phyloP scores from a whole-genome alignment of 2,329 filamentous ascomycete genomes.

The Cordyceps fumosorosea region DNA sequence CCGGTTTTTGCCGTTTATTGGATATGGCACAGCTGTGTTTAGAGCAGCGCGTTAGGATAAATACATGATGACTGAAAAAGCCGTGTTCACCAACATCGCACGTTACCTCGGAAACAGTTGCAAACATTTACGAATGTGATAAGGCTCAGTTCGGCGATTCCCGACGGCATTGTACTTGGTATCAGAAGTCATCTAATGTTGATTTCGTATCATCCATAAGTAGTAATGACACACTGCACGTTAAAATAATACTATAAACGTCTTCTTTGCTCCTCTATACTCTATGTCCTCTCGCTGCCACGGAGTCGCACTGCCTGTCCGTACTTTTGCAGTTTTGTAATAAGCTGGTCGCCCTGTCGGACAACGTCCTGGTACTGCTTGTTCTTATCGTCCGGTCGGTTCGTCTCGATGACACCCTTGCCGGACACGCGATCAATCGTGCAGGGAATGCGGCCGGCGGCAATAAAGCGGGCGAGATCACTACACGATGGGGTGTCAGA shows the following conservation, averaged over 20 bases:
- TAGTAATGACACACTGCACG: conserved; percentile 10
- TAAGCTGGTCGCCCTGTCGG: conserved; percentile 93
- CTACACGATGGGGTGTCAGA: conserved; percentile 35
- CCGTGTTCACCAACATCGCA: background rate
- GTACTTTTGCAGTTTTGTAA: conserved; percentile 99
- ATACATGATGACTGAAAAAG: background rate
- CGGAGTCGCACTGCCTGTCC: conserved; percentile 90
- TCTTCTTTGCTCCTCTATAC: background rate
- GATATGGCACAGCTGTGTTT: background rate
- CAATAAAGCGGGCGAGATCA: conserved; percentile 95
- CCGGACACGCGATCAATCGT: conserved; percentile 96
- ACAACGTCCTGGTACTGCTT: conserved; percentile 99
- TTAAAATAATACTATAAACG: background rate
- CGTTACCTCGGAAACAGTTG: background rate
- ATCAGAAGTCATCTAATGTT: conserved; percentile 11
- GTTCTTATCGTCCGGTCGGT: conserved; percentile 97
- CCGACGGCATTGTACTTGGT: background rate
- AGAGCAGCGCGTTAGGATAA: background rate
- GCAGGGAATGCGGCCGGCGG: conserved; percentile 86
- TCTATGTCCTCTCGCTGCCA: conserved; percentile 82
- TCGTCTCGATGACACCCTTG: conserved; percentile 96
- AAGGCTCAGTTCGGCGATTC: background rate
- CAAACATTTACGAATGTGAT: no score
- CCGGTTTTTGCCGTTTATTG: background rate
- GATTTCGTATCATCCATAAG: conserved; percentile 10